These are phyloP conservation scores for Leptographium flavum DNA, from an alignment of 2,329 filamentous ascomycete genomes.

Conservation along the genomic window DNA sequence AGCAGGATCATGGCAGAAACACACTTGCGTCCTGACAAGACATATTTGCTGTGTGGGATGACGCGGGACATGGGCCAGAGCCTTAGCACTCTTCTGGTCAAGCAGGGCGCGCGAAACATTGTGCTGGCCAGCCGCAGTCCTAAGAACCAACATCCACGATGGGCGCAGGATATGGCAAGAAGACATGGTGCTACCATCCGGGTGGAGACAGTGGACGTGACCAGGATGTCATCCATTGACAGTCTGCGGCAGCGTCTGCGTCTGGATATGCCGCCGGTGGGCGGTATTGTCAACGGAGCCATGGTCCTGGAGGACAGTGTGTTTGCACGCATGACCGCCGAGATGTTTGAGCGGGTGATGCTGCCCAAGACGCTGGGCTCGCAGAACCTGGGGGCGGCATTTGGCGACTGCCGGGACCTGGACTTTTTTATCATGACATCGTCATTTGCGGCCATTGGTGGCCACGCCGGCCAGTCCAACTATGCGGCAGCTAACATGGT, in stretches of 20 bases:
- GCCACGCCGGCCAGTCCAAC: constrained; percentile 28
- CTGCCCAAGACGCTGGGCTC: constrained; percentile 26
- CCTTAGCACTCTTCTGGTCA: constrained; percentile 22
- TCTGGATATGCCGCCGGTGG: constrained; percentile 17
- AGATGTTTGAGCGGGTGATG: constrained; percentile 23
- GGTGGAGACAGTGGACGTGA: constrained; percentile 17
- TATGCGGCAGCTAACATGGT: constrained; percentile 30
- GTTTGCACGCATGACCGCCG: constrained; percentile 25
- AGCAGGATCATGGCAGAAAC: neutral
- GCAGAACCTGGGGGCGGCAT: constrained; percentile 23
- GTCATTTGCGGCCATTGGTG: constrained; percentile 28
- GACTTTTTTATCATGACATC: constrained; percentile 34
- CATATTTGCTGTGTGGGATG: constrained; percentile 25
- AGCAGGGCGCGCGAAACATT: constrained; percentile 23
- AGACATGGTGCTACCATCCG: constrained; percentile 13
- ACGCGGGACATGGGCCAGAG: constrained; percentile 31
- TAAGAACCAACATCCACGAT: constrained; percentile 13
- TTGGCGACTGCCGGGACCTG: constrained; percentile 16
- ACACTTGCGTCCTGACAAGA: constrained; percentile 19
- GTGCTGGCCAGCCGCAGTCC: constrained; percentile 26
- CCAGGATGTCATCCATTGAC: constrained; percentile 15
- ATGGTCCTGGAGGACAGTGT: constrained; percentile 30
- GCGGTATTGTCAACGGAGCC: constrained; percentile 27
- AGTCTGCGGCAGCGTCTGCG: constrained; percentile 14
- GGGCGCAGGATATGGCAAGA: constrained; percentile 18